Percentiles rank a stretch among this genome's conserved stretches.
These are phyloP conservation scores for Steccherinum ochraceum DNA, from an alignment of 768 basidiomycete genomes.

Conservation along the genomic window DNA sequence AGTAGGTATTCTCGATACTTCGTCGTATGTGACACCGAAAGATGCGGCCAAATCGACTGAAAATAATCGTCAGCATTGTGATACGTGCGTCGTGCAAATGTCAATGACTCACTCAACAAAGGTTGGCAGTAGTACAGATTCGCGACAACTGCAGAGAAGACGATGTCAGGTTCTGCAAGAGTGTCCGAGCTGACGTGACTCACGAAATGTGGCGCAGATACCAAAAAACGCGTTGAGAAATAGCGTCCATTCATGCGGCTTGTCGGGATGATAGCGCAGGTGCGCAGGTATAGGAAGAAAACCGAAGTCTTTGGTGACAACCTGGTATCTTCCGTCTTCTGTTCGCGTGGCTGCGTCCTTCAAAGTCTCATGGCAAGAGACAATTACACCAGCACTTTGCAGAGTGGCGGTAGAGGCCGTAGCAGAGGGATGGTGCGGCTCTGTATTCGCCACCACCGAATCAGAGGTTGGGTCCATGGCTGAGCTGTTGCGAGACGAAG, in stretches of 20 bases:
- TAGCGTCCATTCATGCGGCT: slow-evolving; percentile 46
- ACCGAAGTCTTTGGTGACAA: slow-evolving; percentile 42
- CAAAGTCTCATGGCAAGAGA: too few species aligned
- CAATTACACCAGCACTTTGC: too few species aligned
- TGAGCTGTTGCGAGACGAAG: too few species aligned
- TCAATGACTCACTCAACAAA: slow-evolving; percentile 28
- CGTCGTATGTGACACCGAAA: slow-evolving; percentile 26
- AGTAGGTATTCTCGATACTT: slow-evolving; percentile 49
- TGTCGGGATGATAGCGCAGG: slow-evolving; percentile 44
- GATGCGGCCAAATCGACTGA: slow-evolving; percentile 20
- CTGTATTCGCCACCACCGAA: too few species aligned
- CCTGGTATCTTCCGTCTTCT: not conserved
- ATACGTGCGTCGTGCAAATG: slow-evolving; percentile 4
- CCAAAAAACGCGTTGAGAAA: slow-evolving; percentile 55
- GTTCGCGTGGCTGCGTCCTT: too few species aligned
- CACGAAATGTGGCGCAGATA: slow-evolving; percentile 52
- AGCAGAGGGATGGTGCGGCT: too few species aligned
- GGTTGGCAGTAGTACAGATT: slow-evolving; percentile 84
- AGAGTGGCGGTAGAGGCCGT: too few species aligned
- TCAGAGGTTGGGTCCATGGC: too few species aligned
- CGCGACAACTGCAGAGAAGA: slow-evolving; percentile 37
- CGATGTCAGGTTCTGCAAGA: too few species aligned
- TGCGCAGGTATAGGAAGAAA: slow-evolving; percentile 57
- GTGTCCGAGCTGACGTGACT: slow-evolving; percentile 19
- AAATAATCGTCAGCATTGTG: slow-evolving; percentile 13